phyloP scores from a whole-genome alignment of 1,284 basidiomycete genomes.

The Fomes fomentarius region DNA sequence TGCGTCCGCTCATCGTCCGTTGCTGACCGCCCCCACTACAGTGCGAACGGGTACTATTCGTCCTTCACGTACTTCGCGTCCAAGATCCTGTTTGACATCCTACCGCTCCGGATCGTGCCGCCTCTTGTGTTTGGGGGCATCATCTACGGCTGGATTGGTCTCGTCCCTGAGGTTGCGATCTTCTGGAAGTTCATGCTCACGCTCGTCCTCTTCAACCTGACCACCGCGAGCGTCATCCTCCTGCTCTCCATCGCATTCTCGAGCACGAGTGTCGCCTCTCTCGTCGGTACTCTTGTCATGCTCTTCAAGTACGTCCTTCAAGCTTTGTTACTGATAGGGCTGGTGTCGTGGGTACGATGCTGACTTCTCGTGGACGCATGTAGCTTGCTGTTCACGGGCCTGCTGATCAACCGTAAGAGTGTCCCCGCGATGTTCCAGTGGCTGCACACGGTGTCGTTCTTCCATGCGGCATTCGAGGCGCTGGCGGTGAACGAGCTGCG shows the following conservation, averaged over 20 bases:
- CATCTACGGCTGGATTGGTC: conserved; percentile 91
- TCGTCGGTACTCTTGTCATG: conserved; percentile 95
- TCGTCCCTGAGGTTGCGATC: conserved; percentile 84
- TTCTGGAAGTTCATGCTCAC: conserved; percentile 99
- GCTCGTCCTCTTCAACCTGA: conserved; percentile 93
- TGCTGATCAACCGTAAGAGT: conserved; percentile 92
- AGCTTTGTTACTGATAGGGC: background rate
- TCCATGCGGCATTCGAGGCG: conserved; percentile 98
- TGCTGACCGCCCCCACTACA: too few relatives aligned
- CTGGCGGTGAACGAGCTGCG: conserved; percentile 94
- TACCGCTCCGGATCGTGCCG: conserved; percentile 92
- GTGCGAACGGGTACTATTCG: conserved; percentile 96
- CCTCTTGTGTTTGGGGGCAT: conserved; percentile 95
- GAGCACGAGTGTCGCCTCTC: conserved; percentile 86
- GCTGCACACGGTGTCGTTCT: conserved; percentile 93
- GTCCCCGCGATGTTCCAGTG: conserved; percentile 76
- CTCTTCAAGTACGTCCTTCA: conserved; percentile 85
- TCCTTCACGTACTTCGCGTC: conserved; percentile 95
- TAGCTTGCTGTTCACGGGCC: conserved; percentile 92
- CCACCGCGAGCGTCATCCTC: conserved; percentile 89
- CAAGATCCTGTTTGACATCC: conserved; percentile 95
- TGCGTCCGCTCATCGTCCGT: conserved; percentile 1
- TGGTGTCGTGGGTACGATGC: too few relatives aligned
- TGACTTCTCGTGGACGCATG: too few relatives aligned
- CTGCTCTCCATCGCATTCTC: conserved; percentile 88